These are phyloP conservation scores for Fagus sylvatica DNA, from an alignment of 306 rosid species.

Conservation along the genomic window DNA sequence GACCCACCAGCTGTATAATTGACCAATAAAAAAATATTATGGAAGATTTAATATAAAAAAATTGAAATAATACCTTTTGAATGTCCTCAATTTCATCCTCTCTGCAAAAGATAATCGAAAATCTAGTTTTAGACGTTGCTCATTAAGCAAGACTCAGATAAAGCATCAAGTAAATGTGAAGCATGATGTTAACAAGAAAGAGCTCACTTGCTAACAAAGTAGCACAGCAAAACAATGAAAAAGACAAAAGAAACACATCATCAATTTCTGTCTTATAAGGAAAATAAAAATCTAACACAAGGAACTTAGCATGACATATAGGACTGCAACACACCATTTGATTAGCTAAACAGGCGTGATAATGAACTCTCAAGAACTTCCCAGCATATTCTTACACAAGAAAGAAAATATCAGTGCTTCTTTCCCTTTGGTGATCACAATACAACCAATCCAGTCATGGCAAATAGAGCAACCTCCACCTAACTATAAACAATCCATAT, in stretches of 20 bases:
- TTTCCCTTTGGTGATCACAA: no score
- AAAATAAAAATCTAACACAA: background rate
- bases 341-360: background rate
- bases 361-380: background rate
- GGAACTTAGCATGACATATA: background rate
- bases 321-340: constrained; percentile 4
- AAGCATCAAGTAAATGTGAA: constrained; percentile 22
- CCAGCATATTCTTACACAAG: no score
- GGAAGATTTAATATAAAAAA: constrained; percentile 15
- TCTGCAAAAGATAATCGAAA: constrained; percentile 49
- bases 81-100: constrained; percentile 99
- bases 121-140: constrained; percentile 24
- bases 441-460: no score
- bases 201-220: background rate
- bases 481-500: no score
- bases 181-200: background rate
- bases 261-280: background rate
- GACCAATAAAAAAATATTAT: background rate
- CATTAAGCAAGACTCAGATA: constrained; percentile 18
- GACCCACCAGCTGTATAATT: background rate
- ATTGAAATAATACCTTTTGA: constrained; percentile 72
- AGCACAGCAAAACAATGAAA: background rate
- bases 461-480: no score
- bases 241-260: background rate
- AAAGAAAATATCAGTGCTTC: no score